Percentiles rank a stretch among this genome's conserved stretches.
Conservation (phyloP, 805 yeast species). For the Wickerhamiella cacticola region DNA sequence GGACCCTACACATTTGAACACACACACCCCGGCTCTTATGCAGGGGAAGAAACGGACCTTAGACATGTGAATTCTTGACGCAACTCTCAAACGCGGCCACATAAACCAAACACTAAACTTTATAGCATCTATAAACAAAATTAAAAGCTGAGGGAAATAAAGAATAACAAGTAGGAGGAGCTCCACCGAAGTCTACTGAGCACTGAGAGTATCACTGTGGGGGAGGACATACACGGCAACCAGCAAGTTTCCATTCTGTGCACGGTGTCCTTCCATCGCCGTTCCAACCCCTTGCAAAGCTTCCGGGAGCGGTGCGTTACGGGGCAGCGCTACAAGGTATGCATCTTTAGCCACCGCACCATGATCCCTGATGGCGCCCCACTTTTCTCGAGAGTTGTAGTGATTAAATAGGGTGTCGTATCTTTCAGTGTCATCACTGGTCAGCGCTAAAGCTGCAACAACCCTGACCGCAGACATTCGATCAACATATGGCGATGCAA, state of each 20-base stretch:
- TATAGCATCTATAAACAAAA: no score
- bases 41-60: not conserved
- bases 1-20: not conserved
- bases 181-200: no score
- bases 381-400: slow-evolving; percentile 36
- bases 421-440: slow-evolving; percentile 18
- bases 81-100: not conserved
- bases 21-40: slow-evolving; percentile 3
- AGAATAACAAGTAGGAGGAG: no score
- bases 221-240: slow-evolving; percentile 9
- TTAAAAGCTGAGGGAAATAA: no score
- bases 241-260: not conserved
- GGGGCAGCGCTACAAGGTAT: slow-evolving; percentile 39
- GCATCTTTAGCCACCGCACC: slow-evolving; percentile 49
- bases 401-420: slow-evolving; percentile 34
- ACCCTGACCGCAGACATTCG: slow-evolving; percentile 37
- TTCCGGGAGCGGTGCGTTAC: not conserved
- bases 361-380: slow-evolving; percentile 47
- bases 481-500: slow-evolving; percentile 47
- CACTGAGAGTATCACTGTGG: not conserved
- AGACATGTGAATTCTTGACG: not conserved
- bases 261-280: not conserved
- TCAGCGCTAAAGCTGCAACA: slow-evolving; percentile 40
- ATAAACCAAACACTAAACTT: no score
- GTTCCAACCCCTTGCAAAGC: not conserved